A percentile compares a stretch with the other conserved stretches of the same genome.
Evolutionary conservation across 768 basidiomycete genomes (phyloP).

Genomic region (Podaxis sp.): DNA sequence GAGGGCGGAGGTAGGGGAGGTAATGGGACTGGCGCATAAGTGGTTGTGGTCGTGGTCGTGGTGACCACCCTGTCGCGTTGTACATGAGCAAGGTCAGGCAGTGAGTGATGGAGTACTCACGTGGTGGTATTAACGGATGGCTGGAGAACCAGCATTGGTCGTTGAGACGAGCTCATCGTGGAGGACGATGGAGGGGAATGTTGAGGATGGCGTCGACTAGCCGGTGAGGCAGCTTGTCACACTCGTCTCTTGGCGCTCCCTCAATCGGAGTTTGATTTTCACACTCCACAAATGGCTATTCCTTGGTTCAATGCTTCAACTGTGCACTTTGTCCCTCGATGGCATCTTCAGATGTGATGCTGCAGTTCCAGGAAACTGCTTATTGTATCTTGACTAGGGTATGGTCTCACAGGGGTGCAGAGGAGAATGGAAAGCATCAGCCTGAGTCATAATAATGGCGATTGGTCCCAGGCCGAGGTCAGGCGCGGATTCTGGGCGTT

Average conservation of each 20-base stretch:
- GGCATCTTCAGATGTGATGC: neutral
- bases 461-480: neutral
- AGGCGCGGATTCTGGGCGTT: neutral
- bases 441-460: neutral
- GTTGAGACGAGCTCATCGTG: constrained; percentile 56
- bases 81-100: constrained; percentile 15
- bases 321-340: neutral
- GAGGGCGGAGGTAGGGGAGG: constrained; percentile 69
- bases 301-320: constrained; percentile 19
- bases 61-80: constrained; percentile 67
- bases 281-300: constrained; percentile 21
- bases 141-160: constrained; percentile 67
- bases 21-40: constrained; percentile 83
- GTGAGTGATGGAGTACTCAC: constrained; percentile 37
- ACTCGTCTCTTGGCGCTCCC: constrained; percentile 12
- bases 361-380: neutral
- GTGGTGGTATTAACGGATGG: constrained; percentile 84
- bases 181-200: constrained; percentile 20
- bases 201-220: constrained; percentile 10
- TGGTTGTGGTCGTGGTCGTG: constrained; percentile 87
- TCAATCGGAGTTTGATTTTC: constrained; percentile 24
- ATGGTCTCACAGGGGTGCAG: neutral
- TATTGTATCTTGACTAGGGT: neutral
- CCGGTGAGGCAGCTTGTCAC: constrained; percentile 5
- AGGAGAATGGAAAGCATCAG: neutral